Evolutionary conservation across 306 rosid species (phyloP), one percentile per base, ranked within the genome.

Genomic region (Fragaria iinumae): DNA sequence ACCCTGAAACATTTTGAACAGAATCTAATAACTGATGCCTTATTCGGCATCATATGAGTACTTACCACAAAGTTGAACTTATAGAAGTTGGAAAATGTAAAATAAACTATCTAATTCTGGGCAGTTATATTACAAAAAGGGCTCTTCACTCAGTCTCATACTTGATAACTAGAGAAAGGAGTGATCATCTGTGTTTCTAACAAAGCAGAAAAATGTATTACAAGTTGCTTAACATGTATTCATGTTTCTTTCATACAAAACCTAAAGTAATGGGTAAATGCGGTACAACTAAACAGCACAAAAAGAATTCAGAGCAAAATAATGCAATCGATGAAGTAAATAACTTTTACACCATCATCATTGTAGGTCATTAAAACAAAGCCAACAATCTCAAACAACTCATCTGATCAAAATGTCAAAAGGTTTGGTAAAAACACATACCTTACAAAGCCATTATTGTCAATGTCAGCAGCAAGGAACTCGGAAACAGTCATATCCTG

Each of bases 381-480:
- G 53, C 23, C 41, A 41, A 20, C 34, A 70, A 69, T 56, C 36
- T 69, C 18, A 78, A 62, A 38, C 66, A 39, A 20, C 47, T 6
- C 0, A 41, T 50, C 52, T 18, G 57, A 36, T 29, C 21, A 56
- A 67, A 41, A 67, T 74, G n/a, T 44, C 12, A 73, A 47, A n/a
- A 27, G 34, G 63, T 53, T 39, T 17, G 68, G 43, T 23, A 68
- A 18, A 45, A 62, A 27, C 84, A 27, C 84, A 68, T 87, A 96
- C 99, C 99, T 92, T 59, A 96, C 97, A 85, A 84, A 96, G 57
- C 98, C 98, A 77, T 96, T 89, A 69, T 96, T 88, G 85, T 96
- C 99, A 7, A 85, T 92, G 78, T 96, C 99, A 72, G 98, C 99
- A 34, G 98, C 98, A 79, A 92, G 96, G 81, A 96, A 96, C 89